Conservation (phyloP, 352 stramenopile species). For the Pythium grandisporangium region DNA sequence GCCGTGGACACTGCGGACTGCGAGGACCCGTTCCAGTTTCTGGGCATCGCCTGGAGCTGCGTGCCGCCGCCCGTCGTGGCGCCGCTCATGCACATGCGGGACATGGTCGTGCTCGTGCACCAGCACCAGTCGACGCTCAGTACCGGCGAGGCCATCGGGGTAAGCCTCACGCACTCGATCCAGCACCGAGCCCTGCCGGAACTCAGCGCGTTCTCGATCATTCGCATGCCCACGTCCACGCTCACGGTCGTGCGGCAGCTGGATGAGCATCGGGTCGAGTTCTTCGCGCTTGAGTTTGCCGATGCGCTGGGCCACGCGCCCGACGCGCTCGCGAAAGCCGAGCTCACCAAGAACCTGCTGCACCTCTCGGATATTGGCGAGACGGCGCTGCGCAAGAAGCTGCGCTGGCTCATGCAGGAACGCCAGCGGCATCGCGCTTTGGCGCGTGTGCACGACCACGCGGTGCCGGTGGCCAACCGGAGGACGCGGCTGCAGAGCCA, state of each 20-base stretch:
- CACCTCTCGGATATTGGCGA: conserved; percentile 2
- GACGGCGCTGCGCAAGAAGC: conserved; percentile 29
- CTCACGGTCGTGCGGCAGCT: conserved; percentile 31
- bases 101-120: conserved; percentile 19
- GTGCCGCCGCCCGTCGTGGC: conserved; percentile 17
- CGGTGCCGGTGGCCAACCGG: no score
- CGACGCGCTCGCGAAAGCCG: conserved; percentile 2
- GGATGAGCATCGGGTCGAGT: conserved; percentile 21
- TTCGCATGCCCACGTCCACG: conserved; percentile 27
- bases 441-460: no score
- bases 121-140: background rate
- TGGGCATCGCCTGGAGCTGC: conserved; percentile 20
- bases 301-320: background rate
- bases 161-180: conserved; percentile 43
- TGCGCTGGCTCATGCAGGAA: conserved; percentile 29
- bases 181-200: conserved; percentile 32
- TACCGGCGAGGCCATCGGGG: conserved; percentile 32
- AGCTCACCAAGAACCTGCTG: conserved; percentile 16
- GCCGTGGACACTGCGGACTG: conserved; percentile 11
- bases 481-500: background rate
- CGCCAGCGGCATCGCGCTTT: no score
- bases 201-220: conserved; percentile 17
- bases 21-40: conserved; percentile 25
- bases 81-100: conserved; percentile 25
- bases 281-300: conserved; percentile 29